A percentile compares a stretch with the other conserved stretches of the same genome.
phyloP scores from a whole-genome alignment of 2,329 filamentous ascomycete species.

The Talaromyces sp. region DNA sequence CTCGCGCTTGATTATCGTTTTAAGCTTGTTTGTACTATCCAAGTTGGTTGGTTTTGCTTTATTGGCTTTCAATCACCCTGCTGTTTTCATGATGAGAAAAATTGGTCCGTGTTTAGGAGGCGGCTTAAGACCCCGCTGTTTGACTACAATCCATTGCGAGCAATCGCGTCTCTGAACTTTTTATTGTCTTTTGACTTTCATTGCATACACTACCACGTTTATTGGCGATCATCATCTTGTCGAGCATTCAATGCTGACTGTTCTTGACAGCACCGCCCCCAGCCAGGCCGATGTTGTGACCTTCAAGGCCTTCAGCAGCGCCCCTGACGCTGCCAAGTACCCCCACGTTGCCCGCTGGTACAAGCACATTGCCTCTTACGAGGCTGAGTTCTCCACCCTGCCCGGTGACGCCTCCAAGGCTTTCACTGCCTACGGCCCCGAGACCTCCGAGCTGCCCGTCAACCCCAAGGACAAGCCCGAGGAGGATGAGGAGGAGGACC shows the following conservation, averaged over 20 bases:
- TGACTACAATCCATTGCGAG: slow-evolving; percentile 77
- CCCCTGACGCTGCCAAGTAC: slow-evolving; percentile 82
- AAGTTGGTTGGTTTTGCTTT: background rate
- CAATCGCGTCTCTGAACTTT: slow-evolving; percentile 73
- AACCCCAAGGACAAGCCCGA: slow-evolving; percentile 84
- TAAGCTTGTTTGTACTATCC: slow-evolving; percentile 24
- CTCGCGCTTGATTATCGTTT: slow-evolving; percentile 15
- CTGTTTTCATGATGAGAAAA: slow-evolving; percentile 71
- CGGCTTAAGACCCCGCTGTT: slow-evolving; percentile 85
- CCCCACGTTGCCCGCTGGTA: slow-evolving; percentile 96
- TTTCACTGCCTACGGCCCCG: slow-evolving; percentile 89
- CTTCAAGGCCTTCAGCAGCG: slow-evolving; percentile 82
- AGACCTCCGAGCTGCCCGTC: slow-evolving; percentile 72
- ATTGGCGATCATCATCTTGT: background rate
- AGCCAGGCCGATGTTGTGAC: slow-evolving; percentile 94
- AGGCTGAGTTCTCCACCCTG: slow-evolving; percentile 88
- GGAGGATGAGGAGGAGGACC: slow-evolving; percentile 82
- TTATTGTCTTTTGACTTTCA: slow-evolving; percentile 7
- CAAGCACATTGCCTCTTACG: slow-evolving; percentile 94
- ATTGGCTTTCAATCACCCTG: slow-evolving; percentile 4
- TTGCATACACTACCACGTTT: background rate
- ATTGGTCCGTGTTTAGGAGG: slow-evolving; percentile 97
- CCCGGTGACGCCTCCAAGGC: slow-evolving; percentile 88
- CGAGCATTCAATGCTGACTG: slow-evolving; percentile 17
- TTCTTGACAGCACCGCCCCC: slow-evolving; percentile 59